A percentile compares a stretch with the other conserved stretches of the same genome.
Conservation (phyloP, 768 basidiomycete species). For the Amanita pseudoporphyria region DNA sequence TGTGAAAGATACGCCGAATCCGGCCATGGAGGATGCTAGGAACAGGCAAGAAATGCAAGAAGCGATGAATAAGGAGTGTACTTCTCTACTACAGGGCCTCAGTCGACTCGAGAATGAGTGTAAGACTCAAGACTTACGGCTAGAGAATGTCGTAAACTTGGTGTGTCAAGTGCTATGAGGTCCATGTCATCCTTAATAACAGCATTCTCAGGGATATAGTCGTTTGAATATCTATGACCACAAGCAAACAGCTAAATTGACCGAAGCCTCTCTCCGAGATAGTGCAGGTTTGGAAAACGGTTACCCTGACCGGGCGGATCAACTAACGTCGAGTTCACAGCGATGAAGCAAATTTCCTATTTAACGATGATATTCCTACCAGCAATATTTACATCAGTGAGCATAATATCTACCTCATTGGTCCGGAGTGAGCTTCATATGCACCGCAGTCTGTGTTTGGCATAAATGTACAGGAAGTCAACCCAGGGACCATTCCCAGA, state of each 20-base stretch:
- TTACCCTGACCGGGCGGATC: background rate
- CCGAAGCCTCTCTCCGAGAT: conserved; percentile 27
- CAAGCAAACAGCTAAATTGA: conserved; percentile 29
- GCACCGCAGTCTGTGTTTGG: conserved; percentile 39
- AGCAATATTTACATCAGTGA: conserved; percentile 40
- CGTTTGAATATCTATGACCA: conserved; percentile 40
- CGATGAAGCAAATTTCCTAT: conserved; percentile 53
- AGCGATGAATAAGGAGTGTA: conserved; percentile 33
- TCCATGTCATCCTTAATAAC: background rate
- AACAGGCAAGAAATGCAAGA: background rate
- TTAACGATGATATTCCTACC: conserved; percentile 56
- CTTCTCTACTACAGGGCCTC: conserved; percentile 39
- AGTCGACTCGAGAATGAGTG: conserved; percentile 33
- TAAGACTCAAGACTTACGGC: conserved; percentile 30
- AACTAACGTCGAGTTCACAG: background rate
- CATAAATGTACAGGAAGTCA: conserved; percentile 46
- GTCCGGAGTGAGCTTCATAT: too few species aligned
- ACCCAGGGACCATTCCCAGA: conserved; percentile 23
- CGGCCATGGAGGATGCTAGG: conserved; percentile 26
- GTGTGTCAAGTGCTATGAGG: conserved; percentile 13
- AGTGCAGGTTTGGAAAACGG: conserved; percentile 14
- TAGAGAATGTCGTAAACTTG: conserved; percentile 43
- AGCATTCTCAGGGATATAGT: conserved; percentile 27
- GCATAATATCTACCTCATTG: conserved; percentile 7
- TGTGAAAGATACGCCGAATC: conserved; percentile 39